phyloP scores from a whole-genome alignment of 306 rosid genomes.

The Rosa lucieae region DNA sequence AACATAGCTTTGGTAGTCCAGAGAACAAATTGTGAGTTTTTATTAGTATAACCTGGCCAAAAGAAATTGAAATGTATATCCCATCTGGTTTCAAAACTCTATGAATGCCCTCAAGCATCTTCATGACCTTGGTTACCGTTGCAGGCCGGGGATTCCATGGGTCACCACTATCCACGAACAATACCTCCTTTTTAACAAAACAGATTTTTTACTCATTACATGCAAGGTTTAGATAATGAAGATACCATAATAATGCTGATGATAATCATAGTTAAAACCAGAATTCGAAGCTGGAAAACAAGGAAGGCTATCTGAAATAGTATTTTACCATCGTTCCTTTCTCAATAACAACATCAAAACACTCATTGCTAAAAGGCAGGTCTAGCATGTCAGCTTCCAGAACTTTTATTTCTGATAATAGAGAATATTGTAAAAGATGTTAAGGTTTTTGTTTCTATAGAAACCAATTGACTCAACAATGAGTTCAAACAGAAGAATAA shows the following conservation, averaged over 20 bases:
- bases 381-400: slow-evolving; percentile 95
- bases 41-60: slow-evolving; percentile 76
- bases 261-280: slow-evolving; percentile 13
- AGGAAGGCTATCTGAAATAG: slow-evolving; percentile 21
- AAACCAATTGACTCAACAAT: background rate
- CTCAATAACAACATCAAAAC: slow-evolving; percentile 90
- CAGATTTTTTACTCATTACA: slow-evolving; percentile 19
- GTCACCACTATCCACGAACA: slow-evolving; percentile 93
- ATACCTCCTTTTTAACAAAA: slow-evolving; percentile 73
- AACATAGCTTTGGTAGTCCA: slow-evolving; percentile 3
- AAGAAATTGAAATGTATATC: slow-evolving; percentile 78
- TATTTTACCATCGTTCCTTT: slow-evolving; percentile 89
- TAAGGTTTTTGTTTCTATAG: background rate
- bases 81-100: slow-evolving; percentile 76
- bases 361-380: slow-evolving; percentile 74
- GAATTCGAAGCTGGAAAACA: slow-evolving; percentile 20
- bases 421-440: slow-evolving; percentile 14
- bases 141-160: slow-evolving; percentile 87
- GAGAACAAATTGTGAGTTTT: slow-evolving; percentile 18
- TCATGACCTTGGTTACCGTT: slow-evolving; percentile 73
- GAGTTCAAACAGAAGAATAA: background rate
- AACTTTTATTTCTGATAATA: slow-evolving; percentile 73
- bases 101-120: slow-evolving; percentile 75
- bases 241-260: slow-evolving; percentile 5
- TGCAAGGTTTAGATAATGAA: background rate